Evolutionary conservation across 768 basidiomycete genomes (phyloP).

Genomic region (Psilocybe cyanescens): DNA sequence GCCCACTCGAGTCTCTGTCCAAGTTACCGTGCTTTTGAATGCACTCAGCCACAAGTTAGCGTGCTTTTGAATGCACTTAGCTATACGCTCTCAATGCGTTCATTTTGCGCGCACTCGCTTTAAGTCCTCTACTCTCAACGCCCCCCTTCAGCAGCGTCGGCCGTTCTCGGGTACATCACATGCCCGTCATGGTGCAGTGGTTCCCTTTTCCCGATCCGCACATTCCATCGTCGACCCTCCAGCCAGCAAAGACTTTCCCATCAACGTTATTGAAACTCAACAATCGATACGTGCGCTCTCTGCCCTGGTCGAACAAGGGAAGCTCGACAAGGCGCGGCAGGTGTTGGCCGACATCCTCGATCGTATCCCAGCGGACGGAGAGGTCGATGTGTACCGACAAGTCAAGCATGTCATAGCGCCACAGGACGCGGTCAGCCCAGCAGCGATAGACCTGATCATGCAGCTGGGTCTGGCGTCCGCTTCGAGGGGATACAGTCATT

Average conservation of each 20-base stretch:
- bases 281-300: slow-evolving; percentile 21
- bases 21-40: no score
- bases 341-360: slow-evolving; percentile 20
- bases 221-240: slow-evolving; percentile 10
- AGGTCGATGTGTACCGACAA: slow-evolving; percentile 18
- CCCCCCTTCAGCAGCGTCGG: neutral
- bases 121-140: neutral
- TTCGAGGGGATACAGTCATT: slow-evolving; percentile 44
- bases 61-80: slow-evolving; percentile 34
- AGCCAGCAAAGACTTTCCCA: slow-evolving; percentile 17
- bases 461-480: slow-evolving; percentile 48
- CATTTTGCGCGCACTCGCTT: slow-evolving; percentile 7
- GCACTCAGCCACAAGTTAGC: no score
- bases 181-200: neutral
- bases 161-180: neutral
- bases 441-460: slow-evolving; percentile 40
- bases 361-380: slow-evolving; percentile 2
- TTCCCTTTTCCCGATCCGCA: slow-evolving; percentile 6
- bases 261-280: slow-evolving; percentile 24
- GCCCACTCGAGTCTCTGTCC: no score
- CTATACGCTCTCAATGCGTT: slow-evolving; percentile 31
- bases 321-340: slow-evolving; percentile 31
- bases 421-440: slow-evolving; percentile 30
- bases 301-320: slow-evolving; percentile 29
- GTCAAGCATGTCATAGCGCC: slow-evolving; percentile 14